Percentiles rank a stretch among this genome's conserved stretches.
phyloP scores from a whole-genome alignment of 2,329 filamentous ascomycete species.

The Trematosphaeria pertusa region DNA sequence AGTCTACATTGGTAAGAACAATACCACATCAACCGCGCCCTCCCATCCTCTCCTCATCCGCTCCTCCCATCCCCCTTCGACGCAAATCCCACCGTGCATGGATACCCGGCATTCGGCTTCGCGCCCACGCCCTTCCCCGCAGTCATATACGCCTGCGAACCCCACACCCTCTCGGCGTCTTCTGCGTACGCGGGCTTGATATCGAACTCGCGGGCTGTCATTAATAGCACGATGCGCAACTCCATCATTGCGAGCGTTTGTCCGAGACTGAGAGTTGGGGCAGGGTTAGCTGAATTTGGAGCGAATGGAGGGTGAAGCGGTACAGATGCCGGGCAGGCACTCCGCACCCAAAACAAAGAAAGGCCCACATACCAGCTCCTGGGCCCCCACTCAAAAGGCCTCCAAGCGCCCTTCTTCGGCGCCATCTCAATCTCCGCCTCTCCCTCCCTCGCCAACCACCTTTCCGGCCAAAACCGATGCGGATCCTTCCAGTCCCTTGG shows the following conservation, averaged over 20 bases:
- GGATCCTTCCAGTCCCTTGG: constrained; percentile 15
- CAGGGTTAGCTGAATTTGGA: too few relatives aligned
- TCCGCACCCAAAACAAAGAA: too few relatives aligned
- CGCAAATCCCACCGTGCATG: too few relatives aligned
- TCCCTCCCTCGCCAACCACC: constrained; percentile 13
- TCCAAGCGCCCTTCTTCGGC: constrained; percentile 25
- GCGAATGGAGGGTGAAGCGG: too few relatives aligned
- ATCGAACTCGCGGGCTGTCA: constrained; percentile 1
- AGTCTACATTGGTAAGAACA: too few relatives aligned
- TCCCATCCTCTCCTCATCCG: too few relatives aligned
- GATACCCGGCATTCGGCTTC: too few relatives aligned
- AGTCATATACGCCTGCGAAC: constrained; percentile 1
- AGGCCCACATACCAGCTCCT: too few relatives aligned
- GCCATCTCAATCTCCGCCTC: constrained; percentile 9
- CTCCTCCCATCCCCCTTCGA: too few relatives aligned
- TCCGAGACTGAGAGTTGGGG: too few relatives aligned
- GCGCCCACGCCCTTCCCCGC: constrained; percentile 4
- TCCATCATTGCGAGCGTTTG: constrained; percentile 12
- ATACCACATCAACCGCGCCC: too few relatives aligned
- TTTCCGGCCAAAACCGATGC: constrained; percentile 23
- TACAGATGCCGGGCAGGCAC: too few relatives aligned
- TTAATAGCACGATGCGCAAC: constrained; percentile 1
- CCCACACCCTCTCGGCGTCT: background rate
- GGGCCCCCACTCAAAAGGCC: constrained; percentile 47
- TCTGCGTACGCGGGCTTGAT: constrained; percentile 1